Conservation (phyloP, 192 early-diverging fungal genomes). For the Linnemannia hyalina region DNA sequence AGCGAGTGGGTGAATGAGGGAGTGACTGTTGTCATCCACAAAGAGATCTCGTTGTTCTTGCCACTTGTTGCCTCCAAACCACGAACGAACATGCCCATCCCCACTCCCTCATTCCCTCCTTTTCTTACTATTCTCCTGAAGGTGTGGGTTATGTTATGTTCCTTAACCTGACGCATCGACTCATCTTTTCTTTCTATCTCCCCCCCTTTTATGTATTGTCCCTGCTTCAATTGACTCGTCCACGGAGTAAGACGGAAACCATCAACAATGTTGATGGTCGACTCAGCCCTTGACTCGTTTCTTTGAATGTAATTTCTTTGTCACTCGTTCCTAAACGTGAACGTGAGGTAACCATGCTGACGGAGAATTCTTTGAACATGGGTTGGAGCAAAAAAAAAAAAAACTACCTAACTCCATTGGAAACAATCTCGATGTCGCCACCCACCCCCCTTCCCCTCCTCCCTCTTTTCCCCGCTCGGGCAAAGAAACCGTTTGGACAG, state of each 20-base stretch:
- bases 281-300: too few species aligned
- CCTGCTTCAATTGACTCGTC: too few species aligned
- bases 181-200: not conserved
- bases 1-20: not conserved
- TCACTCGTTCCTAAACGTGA: too few species aligned
- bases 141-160: not conserved
- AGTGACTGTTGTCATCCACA: not conserved
- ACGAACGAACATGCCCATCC: not conserved
- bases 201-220: not conserved
- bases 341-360: too few species aligned
- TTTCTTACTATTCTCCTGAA: not conserved
- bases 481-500: not conserved
- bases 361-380: not conserved
- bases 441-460: not conserved
- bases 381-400: not conserved
- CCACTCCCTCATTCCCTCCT: not conserved
- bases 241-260: too few species aligned
- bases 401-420: not conserved
- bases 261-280: too few species aligned
- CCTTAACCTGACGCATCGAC: not conserved
- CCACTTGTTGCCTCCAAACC: not conserved
- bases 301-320: too few species aligned
- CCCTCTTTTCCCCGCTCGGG: not conserved
- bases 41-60: not conserved
- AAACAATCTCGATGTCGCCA: not conserved